phyloP scores from a whole-genome alignment of 352 stramenopile species.

The Globisporangium paroecandrum region DNA sequence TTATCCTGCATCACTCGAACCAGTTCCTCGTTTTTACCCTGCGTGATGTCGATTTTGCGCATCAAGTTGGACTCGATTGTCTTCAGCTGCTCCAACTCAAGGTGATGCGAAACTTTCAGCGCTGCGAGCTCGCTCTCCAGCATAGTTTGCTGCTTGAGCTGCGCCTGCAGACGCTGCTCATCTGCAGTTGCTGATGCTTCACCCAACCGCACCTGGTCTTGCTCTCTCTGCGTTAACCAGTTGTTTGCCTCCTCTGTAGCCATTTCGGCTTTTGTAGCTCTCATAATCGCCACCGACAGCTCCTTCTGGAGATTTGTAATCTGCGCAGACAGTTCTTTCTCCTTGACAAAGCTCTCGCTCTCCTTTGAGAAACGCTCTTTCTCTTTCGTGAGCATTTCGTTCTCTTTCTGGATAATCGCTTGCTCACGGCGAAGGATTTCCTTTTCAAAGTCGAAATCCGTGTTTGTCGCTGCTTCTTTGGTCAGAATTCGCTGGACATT shows the following conservation, averaged over 20 bases:
- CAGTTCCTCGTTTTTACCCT: slow-evolving; percentile 18
- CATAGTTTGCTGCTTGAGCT: background rate
- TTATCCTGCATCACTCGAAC: slow-evolving; percentile 20
- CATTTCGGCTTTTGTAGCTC: slow-evolving; percentile 25
- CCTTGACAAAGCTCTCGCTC: slow-evolving; percentile 29
- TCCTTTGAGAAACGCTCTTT: slow-evolving; percentile 32
- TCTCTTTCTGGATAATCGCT: slow-evolving; percentile 28
- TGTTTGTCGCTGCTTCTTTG: slow-evolving; percentile 60
- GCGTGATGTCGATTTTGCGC: slow-evolving; percentile 19
- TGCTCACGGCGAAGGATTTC: slow-evolving; percentile 43
- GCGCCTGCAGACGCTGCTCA: background rate
- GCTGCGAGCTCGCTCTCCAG: slow-evolving; percentile 7
- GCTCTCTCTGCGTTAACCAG: slow-evolving; percentile 8
- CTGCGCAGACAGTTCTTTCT: slow-evolving; percentile 28
- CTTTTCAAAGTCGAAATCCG: slow-evolving; percentile 49
- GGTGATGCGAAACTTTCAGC: slow-evolving; percentile 5
- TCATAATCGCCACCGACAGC: slow-evolving; percentile 17
- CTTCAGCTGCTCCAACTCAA: slow-evolving; percentile 7
- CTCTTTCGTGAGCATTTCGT: slow-evolving; percentile 32
- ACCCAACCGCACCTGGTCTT: background rate
- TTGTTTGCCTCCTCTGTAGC: slow-evolving; percentile 28
- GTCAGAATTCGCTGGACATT: slow-evolving; percentile 25
- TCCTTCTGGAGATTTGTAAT: slow-evolving; percentile 31
- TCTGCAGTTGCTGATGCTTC: background rate
- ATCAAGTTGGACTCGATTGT: slow-evolving; percentile 11